These are phyloP conservation scores for Hypoxylon crocopeplum DNA, from an alignment of 495 filamentous ascomycete species.

Conservation along the genomic window DNA sequence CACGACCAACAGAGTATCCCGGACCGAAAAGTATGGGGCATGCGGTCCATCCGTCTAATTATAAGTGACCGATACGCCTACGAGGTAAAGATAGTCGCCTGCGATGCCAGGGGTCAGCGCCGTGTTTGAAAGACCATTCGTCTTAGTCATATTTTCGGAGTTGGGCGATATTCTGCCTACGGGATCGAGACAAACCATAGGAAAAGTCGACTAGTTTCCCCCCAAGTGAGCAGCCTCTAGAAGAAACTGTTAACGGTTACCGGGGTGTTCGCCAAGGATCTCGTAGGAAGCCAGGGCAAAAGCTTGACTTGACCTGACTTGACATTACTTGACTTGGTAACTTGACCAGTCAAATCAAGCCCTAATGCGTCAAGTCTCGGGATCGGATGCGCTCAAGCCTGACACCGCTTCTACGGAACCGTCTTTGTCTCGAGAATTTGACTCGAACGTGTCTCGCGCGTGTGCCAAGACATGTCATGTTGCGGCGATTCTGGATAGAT, in stretches of 20 bases:
- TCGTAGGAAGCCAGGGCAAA: slow-evolving; percentile 4
- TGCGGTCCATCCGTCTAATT: slow-evolving; percentile 27
- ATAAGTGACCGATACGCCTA: slow-evolving; percentile 33
- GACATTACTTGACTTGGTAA: no score
- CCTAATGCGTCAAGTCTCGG: no score
- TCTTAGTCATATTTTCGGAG: slow-evolving; percentile 14
- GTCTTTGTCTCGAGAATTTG: background rate
- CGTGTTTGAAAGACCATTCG: background rate
- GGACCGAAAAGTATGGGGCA: slow-evolving; percentile 26
- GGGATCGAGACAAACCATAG: slow-evolving; percentile 4
- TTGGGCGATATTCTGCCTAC: background rate
- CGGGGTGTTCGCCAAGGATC: slow-evolving; percentile 16
- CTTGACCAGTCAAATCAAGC: no score
- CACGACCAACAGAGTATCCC: slow-evolving; percentile 26
- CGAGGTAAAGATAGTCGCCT: slow-evolving; percentile 23
- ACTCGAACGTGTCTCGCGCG: background rate
- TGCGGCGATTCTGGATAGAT: background rate
- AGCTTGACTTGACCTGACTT: no score
- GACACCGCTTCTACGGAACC: no score
- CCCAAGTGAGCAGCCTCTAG: no score
- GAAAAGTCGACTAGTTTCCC: background rate
- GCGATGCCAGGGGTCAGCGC: slow-evolving; percentile 5
- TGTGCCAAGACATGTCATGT: background rate
- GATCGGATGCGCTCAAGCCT: no score
- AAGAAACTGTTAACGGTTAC: background rate